Evolutionary conservation across 208 protist genomes (phyloP), one percentile per base, ranked within the genome.

Genomic region (Angomonas ambiguus): DNA sequence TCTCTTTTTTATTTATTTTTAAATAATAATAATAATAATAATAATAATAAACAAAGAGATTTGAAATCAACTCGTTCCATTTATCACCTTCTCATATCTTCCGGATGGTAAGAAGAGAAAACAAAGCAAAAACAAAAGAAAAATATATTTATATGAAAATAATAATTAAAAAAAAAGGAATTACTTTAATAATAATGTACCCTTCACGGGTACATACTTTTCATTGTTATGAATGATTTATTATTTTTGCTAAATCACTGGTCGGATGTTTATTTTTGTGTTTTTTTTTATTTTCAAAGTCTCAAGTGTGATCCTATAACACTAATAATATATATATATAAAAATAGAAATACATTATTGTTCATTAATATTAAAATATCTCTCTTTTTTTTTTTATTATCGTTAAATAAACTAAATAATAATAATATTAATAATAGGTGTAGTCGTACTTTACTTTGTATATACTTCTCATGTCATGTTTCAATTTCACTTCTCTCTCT

Each of bases 351-450:
- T 45, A 45, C 38, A 1, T 27, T 73, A 20, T 61, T 64, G 63
- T 65, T 59, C 49, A 8, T 5, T 30, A 25, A 30, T 27, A 56
- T 69, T 34, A 42, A 57, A 4, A 55, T 61, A 61, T 51, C 61
- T 51, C 57, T 65, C 25, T 66, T 65, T 66, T 67, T 63, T 60
- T 35, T 48, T 56, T 56, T 13, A 20, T 10, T 33, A 38, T 11
- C 8, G 5, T 22, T 31, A 33, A 2, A 33, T 8, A 30, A 56
- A 30, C 8, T n/a, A 45, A 45, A 45, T 45, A 45, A 45, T 45
- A 45, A 45, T 45, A 45, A 45, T 45, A 45, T n/a, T 45, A 45
- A 38, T n/a, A 49, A 48, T 51, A 34, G 53, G 18, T 30, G 22
- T 24, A 6, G 8, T 56, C 53, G 45, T 27, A 56, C 22, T 56